Evolutionary conservation across 371 early-diverging fungal genomes (phyloP).

Genomic region (Basidiobolus meristosporus): DNA sequence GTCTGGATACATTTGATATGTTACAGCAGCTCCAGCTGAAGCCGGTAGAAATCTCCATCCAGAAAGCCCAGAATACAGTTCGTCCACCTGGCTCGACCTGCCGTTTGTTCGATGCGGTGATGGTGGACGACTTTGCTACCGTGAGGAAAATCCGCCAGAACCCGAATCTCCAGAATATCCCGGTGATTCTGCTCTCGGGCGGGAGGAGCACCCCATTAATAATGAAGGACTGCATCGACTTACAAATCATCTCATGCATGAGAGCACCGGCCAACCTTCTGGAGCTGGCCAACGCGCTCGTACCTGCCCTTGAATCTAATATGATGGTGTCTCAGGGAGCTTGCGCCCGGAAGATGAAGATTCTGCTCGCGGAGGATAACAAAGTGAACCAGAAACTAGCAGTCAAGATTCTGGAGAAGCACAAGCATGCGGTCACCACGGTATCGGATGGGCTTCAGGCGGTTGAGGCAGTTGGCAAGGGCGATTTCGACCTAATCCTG

Average conservation of each 20-base stretch:
- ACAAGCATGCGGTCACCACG: slow-evolving; percentile 45
- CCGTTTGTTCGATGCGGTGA: slow-evolving; percentile 24
- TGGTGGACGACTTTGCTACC: slow-evolving; percentile 23
- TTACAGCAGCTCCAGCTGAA: slow-evolving; percentile 17
- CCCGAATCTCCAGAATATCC: slow-evolving; percentile 30
- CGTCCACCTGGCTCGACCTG: slow-evolving; percentile 3
- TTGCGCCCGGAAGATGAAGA: slow-evolving; percentile 10
- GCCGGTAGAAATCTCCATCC: slow-evolving; percentile 14
- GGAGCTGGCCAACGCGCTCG: slow-evolving; percentile 36
- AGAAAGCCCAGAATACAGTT: slow-evolving; percentile 8
- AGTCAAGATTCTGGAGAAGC: slow-evolving; percentile 49
- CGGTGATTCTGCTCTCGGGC: slow-evolving; percentile 34
- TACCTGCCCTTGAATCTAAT: slow-evolving; percentile 46
- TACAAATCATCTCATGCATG: slow-evolving; percentile 38
- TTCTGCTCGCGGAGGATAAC: slow-evolving; percentile 66
- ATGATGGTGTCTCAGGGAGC: slow-evolving; percentile 13
- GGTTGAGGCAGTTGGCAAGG: slow-evolving; percentile 34
- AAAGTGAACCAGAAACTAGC: slow-evolving; percentile 65
- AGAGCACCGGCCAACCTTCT: slow-evolving; percentile 30
- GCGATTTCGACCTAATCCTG: slow-evolving; percentile 43
- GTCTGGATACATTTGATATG: slow-evolving; percentile 2
- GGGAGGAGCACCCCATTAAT: slow-evolving; percentile 14
- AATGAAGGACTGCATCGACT: slow-evolving; percentile 38
- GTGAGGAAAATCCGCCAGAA: slow-evolving; percentile 29
- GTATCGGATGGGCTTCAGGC: slow-evolving; percentile 58